Evolutionary conservation across 371 early-diverging fungal species (phyloP).

Genomic region (Nematocida sp.): DNA sequence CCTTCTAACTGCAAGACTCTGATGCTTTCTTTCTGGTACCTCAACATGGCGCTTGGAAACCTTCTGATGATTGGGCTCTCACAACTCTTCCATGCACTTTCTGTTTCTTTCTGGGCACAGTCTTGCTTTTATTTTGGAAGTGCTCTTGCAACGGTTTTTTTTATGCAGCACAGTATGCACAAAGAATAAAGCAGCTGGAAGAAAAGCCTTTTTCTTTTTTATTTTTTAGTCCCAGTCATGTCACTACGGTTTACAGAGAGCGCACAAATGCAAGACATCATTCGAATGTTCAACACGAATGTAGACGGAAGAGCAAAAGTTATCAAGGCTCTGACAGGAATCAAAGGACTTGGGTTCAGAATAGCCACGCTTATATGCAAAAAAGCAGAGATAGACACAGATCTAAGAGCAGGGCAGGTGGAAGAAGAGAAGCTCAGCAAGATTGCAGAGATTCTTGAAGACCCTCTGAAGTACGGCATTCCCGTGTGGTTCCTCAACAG

Average conservation of each 20-base stretch:
- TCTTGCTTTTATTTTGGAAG: conserved; percentile 6
- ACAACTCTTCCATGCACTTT: not conserved
- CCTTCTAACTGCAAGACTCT: conserved; percentile 55
- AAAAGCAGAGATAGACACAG: conserved; percentile 88
- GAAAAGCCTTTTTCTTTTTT: conserved; percentile 17
- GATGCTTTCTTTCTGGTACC: conserved; percentile 60
- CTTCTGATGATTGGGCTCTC: conserved; percentile 58
- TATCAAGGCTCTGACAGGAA: conserved; percentile 85
- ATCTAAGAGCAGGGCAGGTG: conserved; percentile 92
- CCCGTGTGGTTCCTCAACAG: conserved; percentile 95
- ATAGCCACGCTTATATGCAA: conserved; percentile 90
- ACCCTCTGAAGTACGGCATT: conserved; percentile 85
- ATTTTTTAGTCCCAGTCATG: conserved; percentile 42
- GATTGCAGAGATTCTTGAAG: conserved; percentile 76
- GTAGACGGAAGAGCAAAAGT: conserved; percentile 89
- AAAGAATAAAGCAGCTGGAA: too few species aligned
- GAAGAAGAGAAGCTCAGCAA: conserved; percentile 79
- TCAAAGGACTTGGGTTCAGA: conserved; percentile 94
- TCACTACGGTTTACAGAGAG: conserved; percentile 54
- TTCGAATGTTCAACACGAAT: conserved; percentile 98
- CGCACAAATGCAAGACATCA: conserved; percentile 78
- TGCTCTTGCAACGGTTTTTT: not conserved
- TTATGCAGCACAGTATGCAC: not conserved
- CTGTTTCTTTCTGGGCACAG: not conserved
- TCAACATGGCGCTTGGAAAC: conserved; percentile 65